Conservation (phyloP, 495 filamentous ascomycete species). For the Xylaria castorea region DNA sequence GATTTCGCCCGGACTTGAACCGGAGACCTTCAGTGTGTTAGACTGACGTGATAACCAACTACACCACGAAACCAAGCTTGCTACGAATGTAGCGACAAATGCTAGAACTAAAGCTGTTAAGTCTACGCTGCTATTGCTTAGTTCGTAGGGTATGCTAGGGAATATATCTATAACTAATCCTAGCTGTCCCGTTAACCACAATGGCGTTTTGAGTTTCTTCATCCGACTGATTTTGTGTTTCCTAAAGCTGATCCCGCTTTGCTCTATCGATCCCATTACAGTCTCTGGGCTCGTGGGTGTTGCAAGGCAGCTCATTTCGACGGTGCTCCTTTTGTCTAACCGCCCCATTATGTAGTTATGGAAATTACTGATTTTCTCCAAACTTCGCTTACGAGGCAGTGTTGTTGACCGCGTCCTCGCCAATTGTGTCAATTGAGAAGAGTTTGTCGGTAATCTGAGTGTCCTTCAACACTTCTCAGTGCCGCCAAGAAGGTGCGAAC, state of each 20-base stretch:
- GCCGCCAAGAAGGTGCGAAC: background rate
- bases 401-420: background rate
- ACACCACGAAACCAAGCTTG: conserved; percentile 18
- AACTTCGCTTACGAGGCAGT: background rate
- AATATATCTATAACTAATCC: background rate
- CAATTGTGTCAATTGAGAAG: background rate
- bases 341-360: background rate
- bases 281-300: too few relatives aligned
- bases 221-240: background rate
- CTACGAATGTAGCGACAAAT: background rate
- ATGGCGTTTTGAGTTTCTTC: too few relatives aligned
- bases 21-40: conserved; percentile 24
- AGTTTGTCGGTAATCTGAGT: background rate
- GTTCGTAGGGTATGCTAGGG: background rate
- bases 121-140: too few relatives aligned
- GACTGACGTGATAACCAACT: conserved; percentile 24
- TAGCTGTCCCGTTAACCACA: background rate
- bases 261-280: background rate
- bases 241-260: background rate
- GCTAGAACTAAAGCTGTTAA: too few relatives aligned
- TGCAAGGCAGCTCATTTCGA: background rate
- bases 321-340: background rate
- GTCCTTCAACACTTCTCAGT: background rate
- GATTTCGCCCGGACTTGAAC: conserved; percentile 30
- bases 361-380: background rate